Percentiles rank a stretch among this genome's conserved stretches.
phyloP scores from a whole-genome alignment of 768 basidiomycete species.

The Boletellus sp. region DNA sequence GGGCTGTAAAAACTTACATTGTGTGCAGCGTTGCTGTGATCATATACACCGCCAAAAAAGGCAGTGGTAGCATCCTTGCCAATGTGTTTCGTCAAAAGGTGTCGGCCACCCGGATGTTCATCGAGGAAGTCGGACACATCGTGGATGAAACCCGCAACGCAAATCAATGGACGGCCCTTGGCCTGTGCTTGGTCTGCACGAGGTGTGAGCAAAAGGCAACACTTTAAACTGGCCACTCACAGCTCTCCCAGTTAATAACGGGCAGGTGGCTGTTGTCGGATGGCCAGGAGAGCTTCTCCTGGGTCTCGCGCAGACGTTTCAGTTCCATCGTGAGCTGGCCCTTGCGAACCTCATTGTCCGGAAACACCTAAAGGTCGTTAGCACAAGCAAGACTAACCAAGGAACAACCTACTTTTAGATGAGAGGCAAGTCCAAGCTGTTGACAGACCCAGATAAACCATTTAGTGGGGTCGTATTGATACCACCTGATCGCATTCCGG shows the following conservation, averaged over 20 bases:
- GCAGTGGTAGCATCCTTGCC: slow-evolving; percentile 91
- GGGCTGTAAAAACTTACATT: slow-evolving; percentile 47
- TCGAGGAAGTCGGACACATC: slow-evolving; percentile 82
- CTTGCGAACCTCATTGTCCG: slow-evolving; percentile 74
- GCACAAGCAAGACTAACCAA: background rate
- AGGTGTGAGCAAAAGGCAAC: background rate
- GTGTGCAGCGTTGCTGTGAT: slow-evolving; percentile 85
- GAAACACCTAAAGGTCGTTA: slow-evolving; percentile 39
- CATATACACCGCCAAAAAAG: slow-evolving; percentile 91
- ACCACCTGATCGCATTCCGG: slow-evolving; percentile 90
- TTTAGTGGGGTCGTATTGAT: slow-evolving; percentile 91
- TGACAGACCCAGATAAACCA: slow-evolving; percentile 69
- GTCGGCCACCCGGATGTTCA: slow-evolving; percentile 89
- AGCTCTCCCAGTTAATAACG: slow-evolving; percentile 83
- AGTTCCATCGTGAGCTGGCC: slow-evolving; percentile 93
- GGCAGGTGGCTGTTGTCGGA: slow-evolving; percentile 70
- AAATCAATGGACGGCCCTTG: slow-evolving; percentile 73
- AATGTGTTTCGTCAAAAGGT: slow-evolving; percentile 77
- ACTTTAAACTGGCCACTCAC: slow-evolving; percentile 38
- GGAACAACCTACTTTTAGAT: slow-evolving; percentile 44
- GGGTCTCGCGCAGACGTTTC: slow-evolving; percentile 76
- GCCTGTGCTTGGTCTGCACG: slow-evolving; percentile 72
- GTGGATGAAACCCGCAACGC: slow-evolving; percentile 91
- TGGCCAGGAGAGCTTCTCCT: slow-evolving; percentile 79
- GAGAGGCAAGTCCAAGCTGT: slow-evolving; percentile 48